These are phyloP conservation scores for Marchantia polymorpha DNA, from an alignment of 225 moss, liverwort and hornwort genomes.

Conservation along the genomic window DNA sequence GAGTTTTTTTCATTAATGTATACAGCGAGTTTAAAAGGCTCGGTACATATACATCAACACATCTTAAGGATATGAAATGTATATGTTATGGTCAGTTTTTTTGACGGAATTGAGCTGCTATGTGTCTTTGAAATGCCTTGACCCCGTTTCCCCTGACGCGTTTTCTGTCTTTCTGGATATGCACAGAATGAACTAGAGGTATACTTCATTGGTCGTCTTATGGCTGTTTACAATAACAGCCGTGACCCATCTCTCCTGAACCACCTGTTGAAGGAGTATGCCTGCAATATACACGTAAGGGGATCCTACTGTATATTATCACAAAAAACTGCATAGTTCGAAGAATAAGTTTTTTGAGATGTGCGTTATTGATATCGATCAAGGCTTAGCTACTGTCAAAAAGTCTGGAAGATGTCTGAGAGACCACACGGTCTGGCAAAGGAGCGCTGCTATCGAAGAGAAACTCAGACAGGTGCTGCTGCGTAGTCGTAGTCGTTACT, in stretches of 20 bases:
- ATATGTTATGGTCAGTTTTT: no score
- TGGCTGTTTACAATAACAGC: slow-evolving; percentile 85
- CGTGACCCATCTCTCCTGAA: slow-evolving; percentile 83
- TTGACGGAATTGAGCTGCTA: no score
- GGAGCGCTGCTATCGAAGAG: not conserved
- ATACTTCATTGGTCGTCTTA: slow-evolving; percentile 87
- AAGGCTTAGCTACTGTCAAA: not conserved
- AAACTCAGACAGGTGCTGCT: not conserved
- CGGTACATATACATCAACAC: no score
- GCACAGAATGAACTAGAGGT: slow-evolving; percentile 83
- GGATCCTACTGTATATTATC: not conserved
- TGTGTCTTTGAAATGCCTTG: no score
- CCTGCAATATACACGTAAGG: slow-evolving; percentile 87
- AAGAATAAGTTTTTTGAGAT: not conserved
- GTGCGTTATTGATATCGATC: not conserved
- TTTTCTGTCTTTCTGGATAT: not conserved
- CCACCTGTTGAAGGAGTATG: slow-evolving; percentile 86
- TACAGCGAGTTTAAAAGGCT: not conserved
- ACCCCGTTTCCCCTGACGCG: not conserved
- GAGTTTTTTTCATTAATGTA: not conserved
- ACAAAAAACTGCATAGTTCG: not conserved
- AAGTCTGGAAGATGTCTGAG: not conserved
- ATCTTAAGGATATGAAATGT: no score
- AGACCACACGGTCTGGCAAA: not conserved
- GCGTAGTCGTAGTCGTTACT: not conserved